A percentile compares a stretch with the other conserved stretches of the same genome.
These are phyloP conservation scores for Monilinia vaccinii-corymbosi DNA, from an alignment of 2,329 filamentous ascomycete species.

Conservation along the genomic window DNA sequence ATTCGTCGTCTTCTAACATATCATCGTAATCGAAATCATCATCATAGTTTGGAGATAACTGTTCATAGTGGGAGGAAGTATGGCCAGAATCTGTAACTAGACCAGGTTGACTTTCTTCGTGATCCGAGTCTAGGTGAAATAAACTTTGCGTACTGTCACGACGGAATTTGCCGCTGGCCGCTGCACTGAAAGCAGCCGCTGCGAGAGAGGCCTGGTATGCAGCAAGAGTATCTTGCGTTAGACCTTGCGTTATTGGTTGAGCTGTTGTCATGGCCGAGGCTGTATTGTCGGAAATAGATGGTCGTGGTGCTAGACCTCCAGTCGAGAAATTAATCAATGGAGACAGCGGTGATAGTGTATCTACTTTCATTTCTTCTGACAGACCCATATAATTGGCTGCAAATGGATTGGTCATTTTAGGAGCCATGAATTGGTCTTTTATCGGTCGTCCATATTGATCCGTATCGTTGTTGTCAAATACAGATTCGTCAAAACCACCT, in stretches of 20 bases:
- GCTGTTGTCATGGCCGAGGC: background rate
- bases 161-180: constrained; percentile 65
- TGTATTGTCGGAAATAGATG: constrained; percentile 17
- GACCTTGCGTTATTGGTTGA: constrained; percentile 24
- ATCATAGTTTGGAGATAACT: constrained; percentile 28
- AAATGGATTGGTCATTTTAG: constrained; percentile 15
- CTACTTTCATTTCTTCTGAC: background rate
- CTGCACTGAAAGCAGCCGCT: constrained; percentile 69
- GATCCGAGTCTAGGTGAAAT: constrained; percentile 19
- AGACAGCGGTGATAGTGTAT: background rate
- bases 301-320: constrained; percentile 19
- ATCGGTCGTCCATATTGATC: constrained; percentile 51
- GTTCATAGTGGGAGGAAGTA: constrained; percentile 28
- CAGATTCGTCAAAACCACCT: constrained; percentile 59
- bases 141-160: constrained; percentile 35
- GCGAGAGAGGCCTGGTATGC: constrained; percentile 80
- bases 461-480: constrained; percentile 62
- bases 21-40: constrained; percentile 48
- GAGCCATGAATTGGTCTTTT: constrained; percentile 33
- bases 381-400: constrained; percentile 13
- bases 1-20: constrained; percentile 73
- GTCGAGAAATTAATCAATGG: background rate
- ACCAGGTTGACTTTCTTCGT: constrained; percentile 28
- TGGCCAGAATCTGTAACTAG: constrained; percentile 34
- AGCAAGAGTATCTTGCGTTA: constrained; percentile 50